Evolutionary conservation across 345 rosid species (phyloP), one percentile per base, ranked within the genome.

Genomic region (Eucalyptus camaldulensis): DNA sequence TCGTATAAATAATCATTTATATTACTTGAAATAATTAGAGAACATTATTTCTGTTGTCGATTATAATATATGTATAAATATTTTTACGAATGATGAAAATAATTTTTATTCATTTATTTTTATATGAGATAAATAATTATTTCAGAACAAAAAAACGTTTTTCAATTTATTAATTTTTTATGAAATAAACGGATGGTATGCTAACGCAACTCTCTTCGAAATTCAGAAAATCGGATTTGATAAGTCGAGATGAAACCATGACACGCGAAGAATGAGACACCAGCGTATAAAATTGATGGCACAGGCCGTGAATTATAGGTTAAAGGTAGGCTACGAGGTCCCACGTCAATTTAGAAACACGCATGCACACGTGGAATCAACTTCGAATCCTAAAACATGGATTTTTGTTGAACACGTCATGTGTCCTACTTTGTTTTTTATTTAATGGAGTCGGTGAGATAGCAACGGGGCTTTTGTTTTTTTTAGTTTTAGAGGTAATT

Each of bases 1-100:
- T 0, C 0, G 8, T 29, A 7, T 27, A 65, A 65, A 29, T 6
- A 65, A 29, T 65, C 1, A 0, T 15, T 14, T 6, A 29, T 13
- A 29, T n/a, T 49, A 49, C 0, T 49, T 7, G 19, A 62, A 65
- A n/a, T 2, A 65, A 65, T 13, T 0, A 14, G 9, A 29, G 3
- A 29, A 0, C 16, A 29, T 29, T 29, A 27, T 27, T 27, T 27
- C 1, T 14, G 27, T 3, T 27, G 14, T 60, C 0, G 5, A 62
- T 5, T 13, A 62, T 29, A 62, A 62, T 29, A 29, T 29, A 13
- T 29, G 4, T 62, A 12, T 62, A 29, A 27, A 29, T 27, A 25
- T 12, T 29, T 29, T 62, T 25, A 13, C 0, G 0, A 7, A 62
- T 4, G 8, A 12, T 27, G 15, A 29, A 27, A 62, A 62, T 29